Evolutionary conservation across 345 rosid species (phyloP).

Genomic region (Schrenkiella parvula): DNA sequence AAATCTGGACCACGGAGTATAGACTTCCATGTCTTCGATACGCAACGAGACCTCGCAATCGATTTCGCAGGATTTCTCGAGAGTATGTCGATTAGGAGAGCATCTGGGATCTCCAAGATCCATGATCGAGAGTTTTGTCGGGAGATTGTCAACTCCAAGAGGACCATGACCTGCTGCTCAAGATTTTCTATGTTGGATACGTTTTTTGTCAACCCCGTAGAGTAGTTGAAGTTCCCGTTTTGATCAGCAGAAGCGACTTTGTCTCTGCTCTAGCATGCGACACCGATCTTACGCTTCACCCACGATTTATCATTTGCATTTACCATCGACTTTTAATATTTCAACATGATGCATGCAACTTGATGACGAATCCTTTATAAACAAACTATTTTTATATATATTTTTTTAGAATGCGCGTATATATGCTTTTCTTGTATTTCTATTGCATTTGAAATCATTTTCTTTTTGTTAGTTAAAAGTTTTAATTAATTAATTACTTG

Average conservation of each 20-base stretch:
- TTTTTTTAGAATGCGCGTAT: too few relatives aligned
- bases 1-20: background rate
- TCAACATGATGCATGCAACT: too few relatives aligned
- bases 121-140: background rate
- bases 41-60: background rate
- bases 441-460: too few relatives aligned
- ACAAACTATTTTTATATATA: too few relatives aligned
- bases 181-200: background rate
- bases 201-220: too few relatives aligned
- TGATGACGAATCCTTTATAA: too few relatives aligned
- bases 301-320: background rate
- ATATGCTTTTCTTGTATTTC: too few relatives aligned
- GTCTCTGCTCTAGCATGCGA: background rate
- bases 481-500: too few relatives aligned
- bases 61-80: background rate
- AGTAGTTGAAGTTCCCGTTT: background rate
- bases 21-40: background rate
- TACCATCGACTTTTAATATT: background rate
- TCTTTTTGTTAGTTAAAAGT: too few relatives aligned
- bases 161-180: background rate
- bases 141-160: background rate
- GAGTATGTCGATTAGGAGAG: background rate
- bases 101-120: background rate
- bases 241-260: background rate
- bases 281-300: background rate